Conservation (phyloP, 257 asterid genomes). For the Gentiana macrophylla region DNA sequence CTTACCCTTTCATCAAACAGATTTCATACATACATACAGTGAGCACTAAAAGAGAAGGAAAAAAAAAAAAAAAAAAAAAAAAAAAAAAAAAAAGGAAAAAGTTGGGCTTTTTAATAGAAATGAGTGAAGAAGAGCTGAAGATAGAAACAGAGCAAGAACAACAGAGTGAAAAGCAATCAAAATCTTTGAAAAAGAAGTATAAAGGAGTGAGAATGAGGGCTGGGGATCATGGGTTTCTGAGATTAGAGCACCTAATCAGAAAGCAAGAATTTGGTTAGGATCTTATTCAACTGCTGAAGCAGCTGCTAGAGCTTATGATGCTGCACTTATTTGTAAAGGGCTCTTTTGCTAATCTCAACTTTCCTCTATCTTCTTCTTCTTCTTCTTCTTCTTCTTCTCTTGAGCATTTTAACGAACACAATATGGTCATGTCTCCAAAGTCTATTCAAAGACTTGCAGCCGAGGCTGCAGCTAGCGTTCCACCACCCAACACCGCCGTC, state of each 20-base stretch:
- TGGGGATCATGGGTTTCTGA: conserved; percentile 97
- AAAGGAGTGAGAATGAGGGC: conserved; percentile 94
- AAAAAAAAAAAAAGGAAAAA: no score
- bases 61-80: no score
- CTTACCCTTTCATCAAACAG: no score
- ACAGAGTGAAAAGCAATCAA: no score
- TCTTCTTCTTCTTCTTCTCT: conserved; percentile 10
- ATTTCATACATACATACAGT: no score
- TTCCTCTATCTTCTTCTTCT: no score
- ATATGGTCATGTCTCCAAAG: conserved; percentile 47
- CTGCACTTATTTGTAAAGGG: conserved; percentile 81
- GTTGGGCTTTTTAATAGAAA: conserved; percentile 9
- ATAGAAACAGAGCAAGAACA: conserved; percentile 9
- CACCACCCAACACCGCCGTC: not conserved
- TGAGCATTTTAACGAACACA: not conserved
- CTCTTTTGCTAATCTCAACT: conserved; percentile 56
- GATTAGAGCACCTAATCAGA: conserved; percentile 88
- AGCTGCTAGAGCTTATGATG: conserved; percentile 96
- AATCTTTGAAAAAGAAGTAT: conserved; percentile 52
- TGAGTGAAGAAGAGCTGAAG: conserved; percentile 51
- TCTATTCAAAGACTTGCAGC: conserved; percentile 73
- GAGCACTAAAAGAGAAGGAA: not conserved
- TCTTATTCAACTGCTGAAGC: conserved; percentile 91
- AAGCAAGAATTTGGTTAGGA: conserved; percentile 89
- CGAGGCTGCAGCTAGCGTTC: conserved; percentile 15